Conservation (phyloP, 2,329 filamentous ascomycete species). For the Pseudophaeomoniella oleicola region DNA sequence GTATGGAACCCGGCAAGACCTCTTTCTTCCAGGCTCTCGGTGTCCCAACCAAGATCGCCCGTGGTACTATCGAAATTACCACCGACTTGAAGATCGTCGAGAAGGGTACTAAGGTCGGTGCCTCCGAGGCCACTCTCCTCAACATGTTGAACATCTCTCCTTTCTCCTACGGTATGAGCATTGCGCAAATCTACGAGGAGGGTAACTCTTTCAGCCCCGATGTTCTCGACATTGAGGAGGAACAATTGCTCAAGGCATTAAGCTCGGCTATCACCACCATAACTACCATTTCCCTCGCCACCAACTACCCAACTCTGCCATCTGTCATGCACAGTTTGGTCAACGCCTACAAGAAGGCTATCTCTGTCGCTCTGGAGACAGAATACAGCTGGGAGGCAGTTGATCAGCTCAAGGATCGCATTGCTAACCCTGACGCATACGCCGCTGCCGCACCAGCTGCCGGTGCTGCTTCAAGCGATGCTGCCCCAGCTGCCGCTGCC, state of each 20-base stretch:
- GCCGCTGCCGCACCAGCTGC: conserved; percentile 66
- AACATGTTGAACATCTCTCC: conserved; percentile 99
- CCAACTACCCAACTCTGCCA: conserved; percentile 91
- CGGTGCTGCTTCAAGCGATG: conserved; percentile 37
- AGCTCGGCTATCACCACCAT: conserved; percentile 70
- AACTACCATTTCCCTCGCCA: conserved; percentile 76
- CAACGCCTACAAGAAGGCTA: conserved; percentile 96
- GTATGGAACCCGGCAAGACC: conserved; percentile 99
- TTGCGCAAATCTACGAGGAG: conserved; percentile 92
- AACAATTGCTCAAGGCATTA: conserved; percentile 80
- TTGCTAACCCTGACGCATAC: conserved; percentile 96
- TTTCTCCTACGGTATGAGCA: conserved; percentile 98
- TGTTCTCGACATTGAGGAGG: conserved; percentile 88
- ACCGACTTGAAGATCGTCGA: conserved; percentile 95
- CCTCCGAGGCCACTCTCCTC: conserved; percentile 94
- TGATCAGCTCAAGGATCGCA: conserved; percentile 96
- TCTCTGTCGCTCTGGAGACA: conserved; percentile 78
- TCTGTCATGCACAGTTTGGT: conserved; percentile 92
- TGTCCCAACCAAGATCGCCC: conserved; percentile 99
- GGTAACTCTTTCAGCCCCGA: conserved; percentile 78
- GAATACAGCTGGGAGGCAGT: conserved; percentile 93
- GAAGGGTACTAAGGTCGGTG: conserved; percentile 83
- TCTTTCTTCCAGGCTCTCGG: conserved; percentile 99
- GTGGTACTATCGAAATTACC: conserved; percentile 99
- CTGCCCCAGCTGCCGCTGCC: conserved; percentile 35